Evolutionary conservation across 192 early-diverging fungal species (phyloP), one percentile per base, ranked within the genome.

Genomic region (Linnemannia exigua): DNA sequence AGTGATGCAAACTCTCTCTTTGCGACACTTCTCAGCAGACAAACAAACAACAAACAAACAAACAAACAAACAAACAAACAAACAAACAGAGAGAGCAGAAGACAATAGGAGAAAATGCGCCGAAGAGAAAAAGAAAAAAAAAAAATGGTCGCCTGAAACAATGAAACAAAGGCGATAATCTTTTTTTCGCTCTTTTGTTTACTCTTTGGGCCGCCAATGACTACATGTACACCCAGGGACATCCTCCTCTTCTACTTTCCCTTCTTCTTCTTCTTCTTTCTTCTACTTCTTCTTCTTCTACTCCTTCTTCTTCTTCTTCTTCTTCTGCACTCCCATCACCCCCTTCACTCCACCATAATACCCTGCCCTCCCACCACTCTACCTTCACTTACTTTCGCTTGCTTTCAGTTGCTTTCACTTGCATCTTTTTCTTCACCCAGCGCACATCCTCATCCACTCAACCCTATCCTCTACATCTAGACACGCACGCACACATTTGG

Each of bases 141-240:
- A 15, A 63, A 63, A 63, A 31, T 14, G 58, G 31, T 63, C 58
- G 58, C 2, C 58, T 63, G 58, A 63, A 63, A 63, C 58, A 52
- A 31, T 1, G 58, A 63, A 63, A 63, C 58, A 52, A 31, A 1
- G 25, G 6, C 20, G 72, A 74, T 74, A 74, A 74, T 74, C 72
- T 74, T 74, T 54, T 54, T 74, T 37, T 75, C 33, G 15, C 7
- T 35, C 25, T 54, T 54, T 52, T 38, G 35, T 37, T 58, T 74
- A 33, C 37, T 38, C 28, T 35, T 25, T 25, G 54, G n/a, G n/a
- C 20, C n/a, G n/a, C n/a, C n/a, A n/a, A n/a, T n/a, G n/a, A n/a
- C n/a, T n/a, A n/a, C n/a, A n/a, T 44, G 3, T 44, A 44, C 41
- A 44, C 41, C 41, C n/a, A 63, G 58, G 28, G 28, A 63, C 58